These are phyloP conservation scores for Ascodesmis nigricans DNA, from an alignment of 495 filamentous ascomycete genomes.

Conservation along the genomic window DNA sequence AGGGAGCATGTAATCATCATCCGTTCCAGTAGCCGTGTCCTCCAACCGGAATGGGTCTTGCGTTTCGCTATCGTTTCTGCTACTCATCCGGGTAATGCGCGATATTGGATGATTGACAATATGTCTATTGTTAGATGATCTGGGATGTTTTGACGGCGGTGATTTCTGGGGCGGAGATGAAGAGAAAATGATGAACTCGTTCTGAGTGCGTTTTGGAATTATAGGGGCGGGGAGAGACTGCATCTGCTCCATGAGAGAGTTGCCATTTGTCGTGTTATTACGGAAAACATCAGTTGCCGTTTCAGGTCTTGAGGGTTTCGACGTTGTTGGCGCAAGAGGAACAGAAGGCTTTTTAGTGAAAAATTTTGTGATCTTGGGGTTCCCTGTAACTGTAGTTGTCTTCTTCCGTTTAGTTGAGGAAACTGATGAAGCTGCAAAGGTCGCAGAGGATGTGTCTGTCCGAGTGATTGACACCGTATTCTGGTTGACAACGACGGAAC, in stretches of 20 bases:
- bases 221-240: conserved; percentile 15
- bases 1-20: neutral
- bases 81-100: neutral
- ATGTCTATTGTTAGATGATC: neutral
- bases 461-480: no score
- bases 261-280: conserved; percentile 22
- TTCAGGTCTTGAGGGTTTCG: conserved; percentile 18
- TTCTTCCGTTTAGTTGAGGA: no score
- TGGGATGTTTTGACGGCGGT: neutral
- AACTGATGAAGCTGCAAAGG: no score
- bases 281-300: conserved; percentile 25
- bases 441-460: no score
- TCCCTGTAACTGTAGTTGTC: no score
- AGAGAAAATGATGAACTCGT: conserved; percentile 13
- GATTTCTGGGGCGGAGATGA: conserved; percentile 16
- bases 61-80: no score
- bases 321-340: conserved; percentile 5
- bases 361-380: conserved; percentile 1
- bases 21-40: no score
- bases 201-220: conserved; percentile 11
- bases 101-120: neutral
- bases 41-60: no score
- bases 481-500: no score
- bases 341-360: conserved; percentile 4
- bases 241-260: conserved; percentile 25